phyloP scores from a whole-genome alignment of 2,329 filamentous ascomycete genomes.

The Diaporthe sp. region DNA sequence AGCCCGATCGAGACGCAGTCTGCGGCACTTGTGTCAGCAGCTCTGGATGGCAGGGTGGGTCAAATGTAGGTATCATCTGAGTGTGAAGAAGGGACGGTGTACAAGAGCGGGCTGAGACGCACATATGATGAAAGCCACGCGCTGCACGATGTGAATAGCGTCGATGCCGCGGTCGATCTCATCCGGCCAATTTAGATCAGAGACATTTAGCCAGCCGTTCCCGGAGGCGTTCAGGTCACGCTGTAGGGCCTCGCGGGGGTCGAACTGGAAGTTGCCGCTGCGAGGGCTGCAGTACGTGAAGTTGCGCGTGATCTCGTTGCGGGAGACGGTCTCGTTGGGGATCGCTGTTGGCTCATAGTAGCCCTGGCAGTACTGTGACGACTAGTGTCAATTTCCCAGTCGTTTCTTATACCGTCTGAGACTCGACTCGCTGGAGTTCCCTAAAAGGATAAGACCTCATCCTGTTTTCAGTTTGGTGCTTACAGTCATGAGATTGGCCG shows the following conservation, averaged over 20 bases:
- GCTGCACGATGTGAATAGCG: slow-evolving; percentile 33
- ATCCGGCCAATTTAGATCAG: slow-evolving; percentile 31
- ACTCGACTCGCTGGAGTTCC: too few relatives aligned
- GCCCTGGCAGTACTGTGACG: slow-evolving; percentile 24
- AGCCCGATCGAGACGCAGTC: slow-evolving; percentile 22
- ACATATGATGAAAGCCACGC: slow-evolving; percentile 29
- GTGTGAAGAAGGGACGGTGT: too few relatives aligned
- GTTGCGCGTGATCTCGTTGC: not conserved
- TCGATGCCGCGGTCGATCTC: slow-evolving; percentile 27
- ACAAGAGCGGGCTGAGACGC: not conserved
- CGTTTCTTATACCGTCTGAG: too few relatives aligned
- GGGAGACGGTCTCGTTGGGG: slow-evolving; percentile 21
- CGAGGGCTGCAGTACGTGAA: slow-evolving; percentile 28
- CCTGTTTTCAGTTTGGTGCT: not conserved
- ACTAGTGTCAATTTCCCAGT: not conserved
- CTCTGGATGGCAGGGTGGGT: too few relatives aligned
- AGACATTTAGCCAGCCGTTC: slow-evolving; percentile 23
- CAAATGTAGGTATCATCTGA: too few relatives aligned
- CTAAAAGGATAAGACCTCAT: not conserved
- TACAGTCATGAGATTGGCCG: slow-evolving; percentile 23
- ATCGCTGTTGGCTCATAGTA: slow-evolving; percentile 20
- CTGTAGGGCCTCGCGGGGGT: slow-evolving; percentile 26
- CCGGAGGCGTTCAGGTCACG: slow-evolving; percentile 33
- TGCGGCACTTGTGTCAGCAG: not conserved
- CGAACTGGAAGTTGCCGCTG: slow-evolving; percentile 21